Base-by-base conservation (phyloP, 108 stramenopile species). In the Pseudonitzschia multistriata region DNA sequence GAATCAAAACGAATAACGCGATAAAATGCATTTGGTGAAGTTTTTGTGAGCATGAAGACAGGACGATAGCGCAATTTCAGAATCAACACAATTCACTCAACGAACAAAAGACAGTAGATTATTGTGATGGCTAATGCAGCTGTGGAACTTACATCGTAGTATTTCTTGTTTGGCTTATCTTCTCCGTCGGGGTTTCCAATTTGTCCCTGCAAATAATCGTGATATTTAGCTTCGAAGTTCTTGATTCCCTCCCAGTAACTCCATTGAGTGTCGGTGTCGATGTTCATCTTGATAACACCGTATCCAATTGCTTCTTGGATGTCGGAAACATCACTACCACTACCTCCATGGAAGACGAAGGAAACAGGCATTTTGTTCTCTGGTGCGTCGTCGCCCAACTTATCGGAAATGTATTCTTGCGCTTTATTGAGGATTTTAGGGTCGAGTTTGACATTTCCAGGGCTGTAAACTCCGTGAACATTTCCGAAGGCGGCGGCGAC, bases 211-310 rank as follows among this genome's bases (percentile, higher is more conserved):
- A 94, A 72, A 67, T 90, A 94, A 50, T 87, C 90, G 66, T 85
- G 87, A 72, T 82, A 87, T 72, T 89, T 92, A 21, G 68, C 66
- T 66, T 89, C 88, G 67, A 86, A 92, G 47, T 88, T 76, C 67
- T 82, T 81, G 74, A 92, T 87, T 59, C 91, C 91, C 49, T 86
- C 81, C 93, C 93, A 94, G 72, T 88, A 94, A 53, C 83, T 83
- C 96, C 96, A 97, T 87, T 97, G 96, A 39, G 93, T 96, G 78
- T 97, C 96, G n/a, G 96, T 97, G 73, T 97, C 96, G 71, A 97
- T 95, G 81, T 97, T 97, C 96, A 97, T 97, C 91, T 97, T 97
- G 73, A 97, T 88, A 39, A 91, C 89, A 55, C 96, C 96, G 49
- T 90, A 93, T 56, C 81, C 81, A 61, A 90, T 74, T 29, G 96